phyloP scores from a whole-genome alignment of 768 basidiomycete species.

The Lactifluus piperatus region DNA sequence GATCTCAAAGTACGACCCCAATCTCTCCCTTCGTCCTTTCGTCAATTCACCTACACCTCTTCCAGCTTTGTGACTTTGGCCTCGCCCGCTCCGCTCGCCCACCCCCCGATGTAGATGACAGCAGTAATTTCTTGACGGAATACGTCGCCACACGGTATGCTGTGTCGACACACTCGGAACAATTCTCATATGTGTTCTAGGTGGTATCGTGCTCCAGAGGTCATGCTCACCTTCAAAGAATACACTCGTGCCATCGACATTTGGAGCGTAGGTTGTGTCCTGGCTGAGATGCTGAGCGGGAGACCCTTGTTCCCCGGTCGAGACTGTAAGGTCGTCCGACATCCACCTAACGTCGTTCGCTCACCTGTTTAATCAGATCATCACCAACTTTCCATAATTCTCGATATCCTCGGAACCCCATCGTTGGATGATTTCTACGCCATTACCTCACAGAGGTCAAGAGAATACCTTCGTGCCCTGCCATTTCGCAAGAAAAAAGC shows the following conservation, averaged over 20 bases:
- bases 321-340: constrained; percentile 52
- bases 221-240: constrained; percentile 97
- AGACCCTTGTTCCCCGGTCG: constrained; percentile 92
- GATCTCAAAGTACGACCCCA: constrained; percentile 69
- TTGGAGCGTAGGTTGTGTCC: constrained; percentile 80
- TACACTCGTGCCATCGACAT: constrained; percentile 85
- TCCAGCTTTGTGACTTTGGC: constrained; percentile 77
- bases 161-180: constrained; percentile 10
- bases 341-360: neutral
- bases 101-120: constrained; percentile 66
- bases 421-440: constrained; percentile 93
- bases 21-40: neutral
- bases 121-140: constrained; percentile 82
- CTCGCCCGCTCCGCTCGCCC: constrained; percentile 73
- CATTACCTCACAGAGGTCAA: constrained; percentile 68
- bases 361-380: constrained; percentile 52
- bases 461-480: constrained; percentile 83
- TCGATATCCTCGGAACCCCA: constrained; percentile 88
- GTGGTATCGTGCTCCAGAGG: constrained; percentile 97
- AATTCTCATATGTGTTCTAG: constrained; percentile 28
- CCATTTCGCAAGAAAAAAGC: constrained; percentile 78
- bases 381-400: constrained; percentile 86
- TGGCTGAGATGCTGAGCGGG: constrained; percentile 90
- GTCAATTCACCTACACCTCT: neutral
- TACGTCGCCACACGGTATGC: constrained; percentile 86